Conservation (phyloP, 176 grass and related monocot species). For the Triticum monococcum region DNA sequence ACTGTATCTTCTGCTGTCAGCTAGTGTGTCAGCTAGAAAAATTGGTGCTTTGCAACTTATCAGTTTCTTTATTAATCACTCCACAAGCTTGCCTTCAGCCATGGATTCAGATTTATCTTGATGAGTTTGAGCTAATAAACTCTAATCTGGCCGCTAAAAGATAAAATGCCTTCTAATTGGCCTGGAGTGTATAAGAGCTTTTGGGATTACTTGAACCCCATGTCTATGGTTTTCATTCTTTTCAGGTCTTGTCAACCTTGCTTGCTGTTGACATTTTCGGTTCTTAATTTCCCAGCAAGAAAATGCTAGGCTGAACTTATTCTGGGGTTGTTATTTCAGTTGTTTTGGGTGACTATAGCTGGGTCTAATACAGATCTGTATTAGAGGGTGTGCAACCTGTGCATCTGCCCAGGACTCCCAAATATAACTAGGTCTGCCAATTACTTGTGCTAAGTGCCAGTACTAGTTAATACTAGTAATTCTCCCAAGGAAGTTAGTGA, state of each 20-base stretch:
- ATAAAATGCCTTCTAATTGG: neutral
- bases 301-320: constrained; percentile 11
- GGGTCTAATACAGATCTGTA: neutral
- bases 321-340: constrained; percentile 5
- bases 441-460: too few species aligned
- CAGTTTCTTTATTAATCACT: neutral
- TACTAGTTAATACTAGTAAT: too few species aligned
- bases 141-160: constrained; percentile 8
- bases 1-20: neutral
- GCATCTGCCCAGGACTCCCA: too few species aligned
- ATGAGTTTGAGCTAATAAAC: neutral
- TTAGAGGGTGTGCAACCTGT: too few species aligned
- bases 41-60: neutral
- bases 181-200: neutral
- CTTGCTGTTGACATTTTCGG: neutral
- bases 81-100: constrained; percentile 11
- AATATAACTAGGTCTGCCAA: too few species aligned
- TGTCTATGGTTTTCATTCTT: neutral
- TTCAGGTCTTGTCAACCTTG: neutral
- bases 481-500: too few species aligned
- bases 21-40: constrained; percentile 13
- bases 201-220: neutral
- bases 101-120: neutral
- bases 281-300: neutral
- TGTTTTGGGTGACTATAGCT: neutral